phyloP scores from a whole-genome alignment of 139 green algal genomes.

The Eudorina sp. region DNA sequence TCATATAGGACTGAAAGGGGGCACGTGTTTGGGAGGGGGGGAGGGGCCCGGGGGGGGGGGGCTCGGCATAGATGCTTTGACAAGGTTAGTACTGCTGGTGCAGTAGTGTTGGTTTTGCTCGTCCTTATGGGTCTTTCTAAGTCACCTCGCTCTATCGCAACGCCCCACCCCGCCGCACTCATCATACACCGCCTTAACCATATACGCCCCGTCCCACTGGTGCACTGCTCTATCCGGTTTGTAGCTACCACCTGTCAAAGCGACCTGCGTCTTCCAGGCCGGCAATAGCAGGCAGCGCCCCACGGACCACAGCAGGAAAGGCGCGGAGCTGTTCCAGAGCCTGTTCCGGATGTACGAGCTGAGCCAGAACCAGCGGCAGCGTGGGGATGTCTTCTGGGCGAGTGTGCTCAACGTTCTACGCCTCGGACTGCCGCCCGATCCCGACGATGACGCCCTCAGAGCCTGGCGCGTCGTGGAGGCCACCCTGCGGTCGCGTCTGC shows the following conservation, averaged over 20 bases:
- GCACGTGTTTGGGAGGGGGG: too few relatives aligned
- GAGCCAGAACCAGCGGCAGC: constrained; percentile 26
- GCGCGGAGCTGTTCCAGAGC: neutral
- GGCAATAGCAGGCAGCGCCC: neutral
- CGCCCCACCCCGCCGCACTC: too few relatives aligned
- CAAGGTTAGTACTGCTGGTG: too few relatives aligned
- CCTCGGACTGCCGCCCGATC: neutral
- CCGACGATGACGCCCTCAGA: neutral
- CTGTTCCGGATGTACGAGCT: neutral
- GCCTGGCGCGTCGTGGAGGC: neutral
- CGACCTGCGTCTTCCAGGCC: neutral
- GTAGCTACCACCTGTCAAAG: constrained; percentile 8
- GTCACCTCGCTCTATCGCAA: too few relatives aligned
- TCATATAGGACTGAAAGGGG: too few relatives aligned
- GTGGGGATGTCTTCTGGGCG: constrained; percentile 4
- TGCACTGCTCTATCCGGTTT: too few relatives aligned
- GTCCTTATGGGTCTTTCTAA: too few relatives aligned
- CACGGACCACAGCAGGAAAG: neutral
- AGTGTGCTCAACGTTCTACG: constrained; percentile 10
- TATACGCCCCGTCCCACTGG: too few relatives aligned
- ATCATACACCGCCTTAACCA: too few relatives aligned
- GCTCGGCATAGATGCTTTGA: too few relatives aligned
- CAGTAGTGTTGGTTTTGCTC: too few relatives aligned
- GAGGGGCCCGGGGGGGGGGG: too few relatives aligned
- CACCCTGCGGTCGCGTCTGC: neutral